Percentiles rank a stretch among this genome's conserved stretches.
Conservation (phyloP, 164 flowering plant species). For the Cinnamomum micranthum region DNA sequence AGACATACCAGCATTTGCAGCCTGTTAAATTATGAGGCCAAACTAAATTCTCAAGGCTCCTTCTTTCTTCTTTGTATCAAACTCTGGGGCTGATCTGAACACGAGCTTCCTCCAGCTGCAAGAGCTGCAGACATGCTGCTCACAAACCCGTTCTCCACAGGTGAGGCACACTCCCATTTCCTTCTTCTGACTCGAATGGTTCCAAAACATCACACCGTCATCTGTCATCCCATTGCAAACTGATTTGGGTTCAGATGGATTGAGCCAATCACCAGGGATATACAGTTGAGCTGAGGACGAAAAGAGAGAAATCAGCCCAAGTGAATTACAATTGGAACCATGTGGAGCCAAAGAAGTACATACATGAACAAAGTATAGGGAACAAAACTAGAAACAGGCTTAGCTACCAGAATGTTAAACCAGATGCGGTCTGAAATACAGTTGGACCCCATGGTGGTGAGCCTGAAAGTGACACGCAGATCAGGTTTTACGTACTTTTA, state of each 20-base stretch:
- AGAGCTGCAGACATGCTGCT: slow-evolving; percentile 43
- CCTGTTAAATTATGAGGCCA: background rate
- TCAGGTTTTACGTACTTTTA: too few relatives aligned
- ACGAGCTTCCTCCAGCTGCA: background rate
- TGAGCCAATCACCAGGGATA: slow-evolving; percentile 76
- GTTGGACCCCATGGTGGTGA: too few relatives aligned
- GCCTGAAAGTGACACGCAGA: too few relatives aligned
- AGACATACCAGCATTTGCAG: background rate
- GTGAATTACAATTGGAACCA: background rate
- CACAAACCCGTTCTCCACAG: slow-evolving; percentile 54
- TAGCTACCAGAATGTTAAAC: too few relatives aligned
- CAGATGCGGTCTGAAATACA: too few relatives aligned
- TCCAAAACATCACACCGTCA: slow-evolving; percentile 81
- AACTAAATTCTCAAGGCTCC: too few relatives aligned
- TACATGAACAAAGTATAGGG: too few relatives aligned
- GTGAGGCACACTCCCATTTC: slow-evolving; percentile 79
- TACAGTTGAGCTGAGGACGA: slow-evolving; percentile 46
- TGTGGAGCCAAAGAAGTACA: too few relatives aligned
- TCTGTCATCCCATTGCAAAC: slow-evolving; percentile 72
- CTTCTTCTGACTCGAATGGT: slow-evolving; percentile 82
- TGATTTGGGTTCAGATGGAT: slow-evolving; percentile 81
- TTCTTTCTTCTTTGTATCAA: slow-evolving; percentile 15
- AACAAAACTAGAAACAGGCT: too few relatives aligned
- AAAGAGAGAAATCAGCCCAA: background rate
- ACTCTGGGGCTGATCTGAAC: slow-evolving; percentile 54